Base-by-base conservation (phyloP, 139 green algal species). In the Auxenochlorella pyrenoidosa region DNA sequence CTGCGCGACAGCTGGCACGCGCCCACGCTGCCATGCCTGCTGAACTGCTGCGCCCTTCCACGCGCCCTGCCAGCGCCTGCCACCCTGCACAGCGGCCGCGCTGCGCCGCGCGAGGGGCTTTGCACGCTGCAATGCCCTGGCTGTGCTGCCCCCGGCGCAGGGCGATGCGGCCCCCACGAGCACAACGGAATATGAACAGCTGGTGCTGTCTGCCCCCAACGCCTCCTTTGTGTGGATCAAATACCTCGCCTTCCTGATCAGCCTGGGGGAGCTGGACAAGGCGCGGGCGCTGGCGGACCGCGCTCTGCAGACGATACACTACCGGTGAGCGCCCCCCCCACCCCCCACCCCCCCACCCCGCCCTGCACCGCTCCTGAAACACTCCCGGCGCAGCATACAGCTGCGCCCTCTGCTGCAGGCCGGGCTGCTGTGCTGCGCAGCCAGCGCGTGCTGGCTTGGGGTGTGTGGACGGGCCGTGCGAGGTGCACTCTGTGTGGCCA, bases 211-310 rank as follows among this genome's bases (percentile, higher is more conserved):
- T 2, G 94, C 91, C 3, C 96, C 97, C 43, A 96, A 96, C 91
- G 94, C 80, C 87, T 95, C 88, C 60, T 98, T 94, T 73, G 77
- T 97, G 34, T 99, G 97, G 97, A 96, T 99, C 66, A 93, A 95
- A 86, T 99, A 97, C 95, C 98, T 99, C 94, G 96, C 97, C 5
- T 96, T 95, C 90, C 91, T 96, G n/a, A 91, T 99, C 38, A 89
- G 83, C 22, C 90, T 97, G 76, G 95, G 95, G 0, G 96, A 98
- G 70, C 82, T 94, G 8, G 94, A 95, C 59, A 90, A 94, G 79
- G 96, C 93, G 79, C 91, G 96, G 1, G 89, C 83, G 19, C 87
- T 98, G 26, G 97, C 96, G 32, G 92, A 99, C 84, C 91, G 96
- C 6, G 97, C 97, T 0, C 91, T 99, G 30, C 38, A 92, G 19